These are phyloP conservation scores for Anisogramma anomala DNA, from an alignment of 2,329 filamentous ascomycete genomes.

Conservation along the genomic window DNA sequence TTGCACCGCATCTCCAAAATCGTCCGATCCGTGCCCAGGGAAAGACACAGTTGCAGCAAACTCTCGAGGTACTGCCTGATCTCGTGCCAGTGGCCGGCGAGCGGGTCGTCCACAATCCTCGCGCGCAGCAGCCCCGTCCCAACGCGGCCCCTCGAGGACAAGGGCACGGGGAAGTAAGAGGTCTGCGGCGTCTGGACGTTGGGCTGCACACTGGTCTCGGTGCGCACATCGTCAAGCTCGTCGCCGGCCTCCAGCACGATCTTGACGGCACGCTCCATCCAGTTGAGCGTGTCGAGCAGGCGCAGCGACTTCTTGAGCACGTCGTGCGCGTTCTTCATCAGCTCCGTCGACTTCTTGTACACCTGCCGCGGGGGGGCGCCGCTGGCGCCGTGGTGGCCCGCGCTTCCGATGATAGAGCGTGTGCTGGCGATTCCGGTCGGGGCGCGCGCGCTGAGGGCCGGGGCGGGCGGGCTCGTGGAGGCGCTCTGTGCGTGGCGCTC, in stretches of 20 bases:
- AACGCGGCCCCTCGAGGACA: slow-evolving; percentile 15
- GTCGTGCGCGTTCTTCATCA: slow-evolving; percentile 37
- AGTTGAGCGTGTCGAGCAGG: slow-evolving; percentile 33
- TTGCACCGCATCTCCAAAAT: slow-evolving; percentile 36
- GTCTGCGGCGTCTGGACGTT: not conserved
- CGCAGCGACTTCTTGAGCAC: slow-evolving; percentile 34
- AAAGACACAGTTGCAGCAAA: slow-evolving; percentile 30
- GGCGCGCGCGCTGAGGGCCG: too few relatives aligned
- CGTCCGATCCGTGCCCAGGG: slow-evolving; percentile 33
- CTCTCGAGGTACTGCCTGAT: slow-evolving; percentile 36
- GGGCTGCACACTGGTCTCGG: slow-evolving; percentile 14
- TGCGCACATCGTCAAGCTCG: slow-evolving; percentile 25
- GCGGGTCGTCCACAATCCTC: slow-evolving; percentile 16
- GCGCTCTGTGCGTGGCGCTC: slow-evolving; percentile 13
- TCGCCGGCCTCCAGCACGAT: slow-evolving; percentile 33
- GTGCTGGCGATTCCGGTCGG: too few relatives aligned
- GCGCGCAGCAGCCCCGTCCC: slow-evolving; percentile 12
- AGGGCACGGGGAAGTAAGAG: slow-evolving; percentile 7
- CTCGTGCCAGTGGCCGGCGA: slow-evolving; percentile 33
- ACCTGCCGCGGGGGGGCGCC: slow-evolving; percentile 20
- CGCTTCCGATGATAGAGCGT: not conserved
- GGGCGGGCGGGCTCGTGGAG: slow-evolving; percentile 16
- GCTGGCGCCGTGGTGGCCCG: slow-evolving; percentile 9
- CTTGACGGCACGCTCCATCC: slow-evolving; percentile 36
- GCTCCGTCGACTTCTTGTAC: slow-evolving; percentile 32